Base-by-base conservation (phyloP, 768 basidiomycete genomes). In the Suillus paluster region DNA sequence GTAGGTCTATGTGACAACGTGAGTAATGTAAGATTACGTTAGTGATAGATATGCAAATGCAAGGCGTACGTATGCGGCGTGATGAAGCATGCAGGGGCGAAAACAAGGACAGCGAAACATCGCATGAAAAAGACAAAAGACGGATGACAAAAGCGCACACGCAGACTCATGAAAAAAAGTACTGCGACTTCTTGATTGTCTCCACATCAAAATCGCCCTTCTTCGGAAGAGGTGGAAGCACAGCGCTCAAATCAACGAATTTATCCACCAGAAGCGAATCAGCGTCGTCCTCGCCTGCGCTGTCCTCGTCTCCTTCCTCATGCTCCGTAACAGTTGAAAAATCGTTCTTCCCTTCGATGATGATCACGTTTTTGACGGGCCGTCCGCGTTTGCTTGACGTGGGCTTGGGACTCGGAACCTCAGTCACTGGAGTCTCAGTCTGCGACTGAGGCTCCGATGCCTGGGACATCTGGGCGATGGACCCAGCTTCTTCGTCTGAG, bases 151-250 rank as follows among this genome's bases (percentile, higher is more conserved):
- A 30, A n/a, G n/a, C n/a, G n/a, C n/a, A 15, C 45, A 7, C 23
- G n/a, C 44, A 25, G 27, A 30, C 19, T 34, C 84, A 97, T 46
- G 95, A 96, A 83, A 98, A 99, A 84, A 99, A 99, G 77, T 98
- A 99, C 41, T 83, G 81, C 46, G 91, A 93, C 61, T 86, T 76
- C 73, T 90, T 90, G 77, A 98, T 95, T 63, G 80, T 81, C 68
- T 85, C 81, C 64, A 99, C 94, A 66, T 92, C 84, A 73, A 99
- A 97, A 60, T 80, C 79, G 59, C 97, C 97, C 79, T 92, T 94
- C 75, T 85, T 72, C 0, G 97, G 97, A 23, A 95, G 74, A 0
- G 88, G 89, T 0, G 95, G 95, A 21, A 98, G 74, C 66, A 96
- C 66, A 67, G 92, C 89, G 36, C 79, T 75, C 48, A 99, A 75